Conservation (phyloP, 306 rosid species). For the Casuarina glauca region DNA sequence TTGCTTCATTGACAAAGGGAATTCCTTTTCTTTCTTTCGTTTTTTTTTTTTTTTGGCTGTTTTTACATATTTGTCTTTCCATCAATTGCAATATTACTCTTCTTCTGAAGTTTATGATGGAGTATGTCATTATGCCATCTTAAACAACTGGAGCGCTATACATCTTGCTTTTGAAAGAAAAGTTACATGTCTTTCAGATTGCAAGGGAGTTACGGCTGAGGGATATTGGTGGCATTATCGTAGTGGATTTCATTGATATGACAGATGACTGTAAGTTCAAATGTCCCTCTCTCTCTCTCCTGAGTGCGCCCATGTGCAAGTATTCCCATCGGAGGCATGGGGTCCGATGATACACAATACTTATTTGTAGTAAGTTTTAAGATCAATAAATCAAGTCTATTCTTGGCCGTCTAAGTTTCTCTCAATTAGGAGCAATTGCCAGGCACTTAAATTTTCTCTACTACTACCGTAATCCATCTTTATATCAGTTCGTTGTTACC, state of each 20-base stretch:
- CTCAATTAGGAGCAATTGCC: background rate
- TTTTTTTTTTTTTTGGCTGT: background rate
- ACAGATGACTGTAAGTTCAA: slow-evolving; percentile 74
- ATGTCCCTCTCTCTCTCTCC: slow-evolving; percentile 24
- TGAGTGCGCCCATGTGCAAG: slow-evolving; percentile 6
- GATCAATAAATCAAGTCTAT: background rate
- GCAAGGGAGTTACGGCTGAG: slow-evolving; percentile 93
- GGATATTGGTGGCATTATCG: slow-evolving; percentile 97
- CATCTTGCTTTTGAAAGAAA: slow-evolving; percentile 30
- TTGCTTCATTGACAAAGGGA: slow-evolving; percentile 7
- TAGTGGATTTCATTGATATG: slow-evolving; percentile 98
- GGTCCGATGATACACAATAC: background rate
- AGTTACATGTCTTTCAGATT: slow-evolving; percentile 58
- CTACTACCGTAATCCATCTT: background rate
- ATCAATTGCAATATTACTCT: slow-evolving; percentile 13
- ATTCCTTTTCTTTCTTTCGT: background rate
- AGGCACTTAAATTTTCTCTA: background rate
- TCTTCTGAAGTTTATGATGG: slow-evolving; percentile 4
- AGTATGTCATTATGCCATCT: slow-evolving; percentile 14
- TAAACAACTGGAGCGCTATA: slow-evolving; percentile 4
- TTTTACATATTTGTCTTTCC: slow-evolving; percentile 18
- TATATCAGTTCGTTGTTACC: background rate
- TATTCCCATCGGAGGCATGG: background rate
- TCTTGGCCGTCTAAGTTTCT: background rate
- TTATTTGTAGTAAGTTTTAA: background rate